phyloP scores from a whole-genome alignment of 139 green algal species.

The Axilococcus clingmanii region DNA sequence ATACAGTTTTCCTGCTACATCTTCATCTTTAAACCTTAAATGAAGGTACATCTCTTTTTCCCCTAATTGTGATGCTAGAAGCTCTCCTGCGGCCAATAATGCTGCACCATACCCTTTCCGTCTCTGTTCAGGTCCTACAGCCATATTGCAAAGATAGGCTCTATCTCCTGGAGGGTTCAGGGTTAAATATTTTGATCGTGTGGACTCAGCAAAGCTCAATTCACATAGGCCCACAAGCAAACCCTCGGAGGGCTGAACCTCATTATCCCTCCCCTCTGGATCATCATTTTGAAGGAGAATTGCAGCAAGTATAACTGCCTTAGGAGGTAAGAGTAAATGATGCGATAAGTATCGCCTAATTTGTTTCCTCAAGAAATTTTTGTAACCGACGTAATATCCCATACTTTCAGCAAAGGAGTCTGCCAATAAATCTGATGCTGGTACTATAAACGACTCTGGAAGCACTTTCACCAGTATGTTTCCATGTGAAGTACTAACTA shows the following conservation, averaged over 20 bases:
- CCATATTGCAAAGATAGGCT: constrained; percentile 70
- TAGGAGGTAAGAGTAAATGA: constrained; percentile 40
- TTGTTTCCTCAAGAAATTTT: constrained; percentile 32
- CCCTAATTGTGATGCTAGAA: constrained; percentile 17
- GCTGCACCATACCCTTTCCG: constrained; percentile 32
- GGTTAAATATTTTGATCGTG: constrained; percentile 32
- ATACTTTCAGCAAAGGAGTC: constrained; percentile 37
- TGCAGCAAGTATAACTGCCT: constrained; percentile 45
- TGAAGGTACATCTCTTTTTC: constrained; percentile 45
- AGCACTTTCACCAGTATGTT: constrained; percentile 23
- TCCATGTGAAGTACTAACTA: background rate
- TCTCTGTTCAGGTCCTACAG: constrained; percentile 18
- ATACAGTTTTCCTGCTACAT: constrained; percentile 28
- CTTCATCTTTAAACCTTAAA: constrained; percentile 33
- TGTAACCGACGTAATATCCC: constrained; percentile 29
- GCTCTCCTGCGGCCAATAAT: constrained; percentile 44
- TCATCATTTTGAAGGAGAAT: constrained; percentile 18
- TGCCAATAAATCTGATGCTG: constrained; percentile 38
- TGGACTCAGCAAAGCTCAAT: constrained; percentile 33
- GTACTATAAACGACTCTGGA: constrained; percentile 10
- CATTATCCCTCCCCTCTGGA: background rate
- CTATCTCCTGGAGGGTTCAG: constrained; percentile 44
- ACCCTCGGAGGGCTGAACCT: background rate
- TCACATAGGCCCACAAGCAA: constrained; percentile 38
- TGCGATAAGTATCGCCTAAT: constrained; percentile 42